Base-by-base conservation (phyloP, 768 basidiomycete genomes). In the Xerocomellus intermedius region DNA sequence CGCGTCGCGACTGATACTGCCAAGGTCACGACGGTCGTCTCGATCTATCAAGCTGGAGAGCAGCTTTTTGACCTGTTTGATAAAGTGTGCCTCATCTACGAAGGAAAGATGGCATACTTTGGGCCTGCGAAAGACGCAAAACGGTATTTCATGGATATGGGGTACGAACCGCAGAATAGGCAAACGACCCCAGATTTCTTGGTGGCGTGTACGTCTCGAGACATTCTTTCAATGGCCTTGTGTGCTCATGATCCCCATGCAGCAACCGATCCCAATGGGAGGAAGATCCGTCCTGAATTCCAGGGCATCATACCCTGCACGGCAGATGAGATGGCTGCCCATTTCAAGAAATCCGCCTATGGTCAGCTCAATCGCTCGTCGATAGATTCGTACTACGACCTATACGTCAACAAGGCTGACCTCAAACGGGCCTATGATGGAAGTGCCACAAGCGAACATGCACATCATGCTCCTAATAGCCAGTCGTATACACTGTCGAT, bases 11-110 rank as follows among this genome's bases (percentile, higher is more conserved):
- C 88, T 0, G 84, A 90, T 61, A 73, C 79, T 4, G 74, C 74
- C 51, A 65, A 72, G 19, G 56, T 69, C 17, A 74, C 86, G 0
- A 90, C 86, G 0, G 80, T 94, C 54, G 87, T 89, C n/a, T 86
- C 89, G 1, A 82, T 94, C 36, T 93, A 94, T 70, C 91, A 94
- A 70, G 91, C 89, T 8, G 85, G 86, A 48, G 88, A 92, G 66
- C 76, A 76, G 3, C 66, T 87, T 0, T 86, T 84, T 55, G 55
- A 79, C 22, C 74, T 79, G 42, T 94, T 89, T 61, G 85, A 89
- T 77, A 87, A 59, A 26, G 50, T 54, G 10, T 55, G 54, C n/a
- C 22, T 58, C 41, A 39, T 58, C 2, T 32, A 52, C 12, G 49
- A 58, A 1, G 56, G 56, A 33, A 58, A 30, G 30, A 52, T 58